These are phyloP conservation scores for Strobilomyces echinocephalus DNA, from an alignment of 768 basidiomycete species.

Conservation along the genomic window DNA sequence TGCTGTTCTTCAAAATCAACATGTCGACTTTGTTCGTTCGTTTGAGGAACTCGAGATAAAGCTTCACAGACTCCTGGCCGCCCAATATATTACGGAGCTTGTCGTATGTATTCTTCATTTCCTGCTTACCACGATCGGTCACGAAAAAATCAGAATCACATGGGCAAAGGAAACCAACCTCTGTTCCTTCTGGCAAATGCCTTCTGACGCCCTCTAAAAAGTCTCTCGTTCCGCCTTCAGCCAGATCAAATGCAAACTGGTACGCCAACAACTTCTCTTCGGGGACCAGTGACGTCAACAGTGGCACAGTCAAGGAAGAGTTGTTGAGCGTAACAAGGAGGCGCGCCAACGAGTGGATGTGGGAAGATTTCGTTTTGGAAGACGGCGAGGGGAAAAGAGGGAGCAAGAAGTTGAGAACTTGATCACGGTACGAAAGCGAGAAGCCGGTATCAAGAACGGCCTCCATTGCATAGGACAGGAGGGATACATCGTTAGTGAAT, in stretches of 20 bases:
- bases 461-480: conserved; percentile 90
- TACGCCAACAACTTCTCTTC: conserved; percentile 78
- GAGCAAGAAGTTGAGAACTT: conserved; percentile 73
- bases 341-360: conserved; percentile 79
- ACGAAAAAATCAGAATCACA: neutral
- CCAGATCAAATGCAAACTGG: conserved; percentile 93
- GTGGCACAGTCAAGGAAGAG: conserved; percentile 68
- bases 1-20: conserved; percentile 87
- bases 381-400: conserved; percentile 81
- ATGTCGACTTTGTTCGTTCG: conserved; percentile 92
- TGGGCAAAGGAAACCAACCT: conserved; percentile 38
- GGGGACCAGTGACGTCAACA: conserved; percentile 67
- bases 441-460: conserved; percentile 88
- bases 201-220: conserved; percentile 76
- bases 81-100: conserved; percentile 79
- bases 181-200: conserved; percentile 62
- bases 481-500: conserved; percentile 65
- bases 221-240: conserved; percentile 90
- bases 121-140: conserved; percentile 34
- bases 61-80: conserved; percentile 86
- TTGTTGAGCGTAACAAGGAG: conserved; percentile 86
- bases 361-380: conserved; percentile 65
- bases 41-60: conserved; percentile 94
- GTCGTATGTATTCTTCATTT: conserved; percentile 59
- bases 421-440: conserved; percentile 78